Evolutionary conservation across 192 early-diverging fungal genomes (phyloP), one percentile per base, ranked within the genome.

Genomic region (Diversispora epigaea): DNA sequence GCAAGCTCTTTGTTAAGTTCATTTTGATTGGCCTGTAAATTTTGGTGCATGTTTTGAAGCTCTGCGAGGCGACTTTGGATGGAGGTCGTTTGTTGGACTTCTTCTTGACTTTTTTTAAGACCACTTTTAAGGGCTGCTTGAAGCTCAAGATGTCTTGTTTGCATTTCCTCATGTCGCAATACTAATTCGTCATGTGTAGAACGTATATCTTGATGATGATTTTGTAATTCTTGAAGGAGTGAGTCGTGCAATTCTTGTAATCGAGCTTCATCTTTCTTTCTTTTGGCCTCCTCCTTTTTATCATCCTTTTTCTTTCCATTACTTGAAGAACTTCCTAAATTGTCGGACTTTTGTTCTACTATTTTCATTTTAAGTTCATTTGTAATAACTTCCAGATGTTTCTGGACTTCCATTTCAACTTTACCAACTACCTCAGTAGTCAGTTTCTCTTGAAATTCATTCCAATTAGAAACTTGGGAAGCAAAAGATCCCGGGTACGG

Each of bases 21-120:
- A 41, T n/a, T 32, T 22, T 32, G 49, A 39, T 52, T 6, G 0
- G 22, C 7, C 17, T 69, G 49, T 15, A 69, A 69, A 14, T 49
- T 32, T 32, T 69, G 10, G 54, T 69, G 68, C 52, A 52, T 71
- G 25, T 8, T 57, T 21, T 56, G 68, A 71, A 71, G 47, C 15
- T 71, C 68, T 32, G 39, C 39, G 40, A 56, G 50, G 44, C 40
- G 52, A n/a, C n/a, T 32, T 43, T 39, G 17, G 44, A 45, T 19
- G 17, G 8, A 9, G 44, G 4, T 64, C 22, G 57, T 7, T n/a
- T 32, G 41, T 41, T 56, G 21, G 44, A 56, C n/a, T 40, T 39
- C 39, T 56, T 71, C 52, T 5, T 71, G 19, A n/a, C 25, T 9
- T 8, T 40, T 40, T n/a, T 40, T 0, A 41, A 71, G 39, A 47